Evolutionary conservation across 2,329 filamentous ascomycete genomes (phyloP).

Genomic region (Pestalotiopsis sp.): DNA sequence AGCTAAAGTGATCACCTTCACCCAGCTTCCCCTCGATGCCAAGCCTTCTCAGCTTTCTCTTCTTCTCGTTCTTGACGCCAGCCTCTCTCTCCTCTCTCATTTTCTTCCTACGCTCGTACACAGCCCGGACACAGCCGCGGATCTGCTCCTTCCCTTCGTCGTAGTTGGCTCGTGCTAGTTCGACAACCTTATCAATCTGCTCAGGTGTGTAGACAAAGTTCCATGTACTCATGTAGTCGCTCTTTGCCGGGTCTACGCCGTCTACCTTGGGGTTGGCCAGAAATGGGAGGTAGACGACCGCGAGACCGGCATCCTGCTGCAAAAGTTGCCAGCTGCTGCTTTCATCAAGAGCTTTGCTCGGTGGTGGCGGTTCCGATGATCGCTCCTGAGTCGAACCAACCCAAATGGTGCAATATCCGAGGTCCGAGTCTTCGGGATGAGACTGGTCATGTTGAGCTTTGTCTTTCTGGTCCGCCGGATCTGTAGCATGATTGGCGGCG

Average conservation of each 20-base stretch:
- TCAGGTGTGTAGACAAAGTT: constrained; percentile 96
- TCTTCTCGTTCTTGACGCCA: constrained; percentile 40
- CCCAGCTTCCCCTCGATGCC: constrained; percentile 60
- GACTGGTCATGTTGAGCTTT: constrained; percentile 44
- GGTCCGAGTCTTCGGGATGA: constrained; percentile 55
- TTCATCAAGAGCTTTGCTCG: constrained; percentile 59
- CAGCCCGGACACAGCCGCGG: constrained; percentile 76
- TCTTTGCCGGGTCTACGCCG: constrained; percentile 80
- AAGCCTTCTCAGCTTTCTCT: constrained; percentile 49
- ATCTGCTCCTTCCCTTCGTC: constrained; percentile 80
- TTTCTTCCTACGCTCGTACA: constrained; percentile 90
- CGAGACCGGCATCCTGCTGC: constrained; percentile 79
- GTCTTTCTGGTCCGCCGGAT: constrained; percentile 28
- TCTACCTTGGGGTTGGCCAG: constrained; percentile 79
- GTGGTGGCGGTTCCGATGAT: constrained; percentile 54
- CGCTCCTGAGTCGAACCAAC: constrained; percentile 83
- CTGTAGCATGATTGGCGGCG: constrained; percentile 29
- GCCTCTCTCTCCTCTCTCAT: constrained; percentile 58
- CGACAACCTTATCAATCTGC: constrained; percentile 84
- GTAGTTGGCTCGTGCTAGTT: constrained; percentile 85
- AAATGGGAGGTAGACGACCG: constrained; percentile 89
- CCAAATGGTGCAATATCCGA: constrained; percentile 95
- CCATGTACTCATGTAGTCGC: constrained; percentile 93
- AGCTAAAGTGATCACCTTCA: constrained; percentile 70
- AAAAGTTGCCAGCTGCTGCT: constrained; percentile 71